These are phyloP conservation scores for Firmiana major DNA, from an alignment of 345 rosid species.

Conservation along the genomic window DNA sequence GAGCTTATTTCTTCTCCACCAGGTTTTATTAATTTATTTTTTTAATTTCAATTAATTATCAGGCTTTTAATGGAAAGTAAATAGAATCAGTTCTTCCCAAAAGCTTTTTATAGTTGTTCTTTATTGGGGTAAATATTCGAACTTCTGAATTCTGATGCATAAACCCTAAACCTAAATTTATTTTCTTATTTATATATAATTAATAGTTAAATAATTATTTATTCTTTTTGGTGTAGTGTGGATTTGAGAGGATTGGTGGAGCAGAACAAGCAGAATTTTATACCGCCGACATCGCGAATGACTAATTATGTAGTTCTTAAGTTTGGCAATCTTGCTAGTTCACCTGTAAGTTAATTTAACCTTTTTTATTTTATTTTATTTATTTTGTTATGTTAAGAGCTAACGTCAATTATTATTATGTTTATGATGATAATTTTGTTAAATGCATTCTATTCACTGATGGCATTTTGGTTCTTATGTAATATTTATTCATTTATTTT, in stretches of 20 bases:
- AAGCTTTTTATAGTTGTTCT: background rate
- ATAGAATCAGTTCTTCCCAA: background rate
- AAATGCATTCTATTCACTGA: background rate
- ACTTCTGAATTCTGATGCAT: background rate
- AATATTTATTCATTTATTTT: too few species aligned
- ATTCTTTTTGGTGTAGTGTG: constrained; percentile 47
- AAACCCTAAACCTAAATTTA: background rate
- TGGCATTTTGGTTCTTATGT: background rate
- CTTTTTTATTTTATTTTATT: background rate
- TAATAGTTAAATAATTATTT: background rate
- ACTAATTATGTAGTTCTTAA: constrained; percentile 80
- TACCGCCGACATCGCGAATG: constrained; percentile 86
- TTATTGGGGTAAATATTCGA: background rate
- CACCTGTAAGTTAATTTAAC: constrained; percentile 42
- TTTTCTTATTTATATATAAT: background rate
- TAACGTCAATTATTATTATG: background rate
- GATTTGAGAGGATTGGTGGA: constrained; percentile 85
- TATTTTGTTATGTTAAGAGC: background rate
- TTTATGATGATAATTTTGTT: too few species aligned
- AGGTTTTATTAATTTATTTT: too few species aligned
- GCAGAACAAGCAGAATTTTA: constrained; percentile 72
- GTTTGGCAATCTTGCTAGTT: constrained; percentile 59
- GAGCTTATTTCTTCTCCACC: constrained; percentile 64
- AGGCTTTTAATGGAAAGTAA: background rate
- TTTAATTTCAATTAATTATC: background rate